Conservation (phyloP, 2,329 filamentous ascomycete species). For the Sporothrix brasiliensis region DNA sequence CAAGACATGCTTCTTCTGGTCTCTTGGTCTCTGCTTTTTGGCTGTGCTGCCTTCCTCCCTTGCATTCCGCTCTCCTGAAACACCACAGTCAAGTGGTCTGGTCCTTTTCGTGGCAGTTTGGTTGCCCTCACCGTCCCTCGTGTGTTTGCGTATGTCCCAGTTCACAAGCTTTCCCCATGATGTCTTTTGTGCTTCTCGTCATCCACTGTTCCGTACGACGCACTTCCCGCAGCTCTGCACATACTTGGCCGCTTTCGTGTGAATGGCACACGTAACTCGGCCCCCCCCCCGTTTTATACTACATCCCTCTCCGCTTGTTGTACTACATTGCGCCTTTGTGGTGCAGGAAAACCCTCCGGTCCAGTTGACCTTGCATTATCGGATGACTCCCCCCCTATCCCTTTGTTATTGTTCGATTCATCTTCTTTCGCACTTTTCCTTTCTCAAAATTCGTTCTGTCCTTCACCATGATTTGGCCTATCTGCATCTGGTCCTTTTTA, state of each 20-base stretch:
- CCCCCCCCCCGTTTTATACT: not conserved
- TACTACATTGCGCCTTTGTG: slow-evolving; percentile 9
- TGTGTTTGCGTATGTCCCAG: not conserved
- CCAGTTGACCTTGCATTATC: not conserved
- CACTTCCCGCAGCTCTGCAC: not conserved
- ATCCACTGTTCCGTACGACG: not conserved
- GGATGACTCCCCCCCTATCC: not conserved
- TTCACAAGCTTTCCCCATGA: slow-evolving; percentile 7
- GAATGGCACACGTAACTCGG: not conserved
- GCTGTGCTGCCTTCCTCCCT: slow-evolving; percentile 15
- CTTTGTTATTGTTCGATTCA: not conserved
- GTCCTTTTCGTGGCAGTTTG: not conserved
- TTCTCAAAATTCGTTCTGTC: slow-evolving; percentile 30
- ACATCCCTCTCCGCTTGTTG: slow-evolving; percentile 3
- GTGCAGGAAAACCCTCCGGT: not conserved
- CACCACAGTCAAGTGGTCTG: slow-evolving; percentile 8
- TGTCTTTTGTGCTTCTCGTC: not conserved
- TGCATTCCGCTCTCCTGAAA: slow-evolving; percentile 33
- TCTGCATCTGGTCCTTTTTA: slow-evolving; percentile 15
- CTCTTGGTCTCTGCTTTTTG: not conserved
- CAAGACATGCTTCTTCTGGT: not conserved
- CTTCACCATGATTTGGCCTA: slow-evolving; percentile 13
- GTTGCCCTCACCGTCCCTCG: not conserved
- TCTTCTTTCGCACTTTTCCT: not conserved
- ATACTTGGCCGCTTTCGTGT: not conserved